These are phyloP conservation scores for Favolaschia claudopus DNA, from an alignment of 768 basidiomycete genomes.

Conservation along the genomic window DNA sequence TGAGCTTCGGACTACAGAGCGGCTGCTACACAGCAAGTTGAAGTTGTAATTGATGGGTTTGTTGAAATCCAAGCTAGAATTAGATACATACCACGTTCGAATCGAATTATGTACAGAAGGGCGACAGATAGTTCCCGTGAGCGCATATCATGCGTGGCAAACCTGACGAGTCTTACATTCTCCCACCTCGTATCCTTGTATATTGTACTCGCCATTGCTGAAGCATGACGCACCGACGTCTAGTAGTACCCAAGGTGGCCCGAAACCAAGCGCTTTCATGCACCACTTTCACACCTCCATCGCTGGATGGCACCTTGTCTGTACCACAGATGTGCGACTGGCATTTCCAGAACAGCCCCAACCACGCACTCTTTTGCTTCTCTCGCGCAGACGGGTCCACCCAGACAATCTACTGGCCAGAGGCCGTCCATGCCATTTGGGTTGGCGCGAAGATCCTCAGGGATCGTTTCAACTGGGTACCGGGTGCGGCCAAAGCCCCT, in stretches of 20 bases:
- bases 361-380: constrained; percentile 10
- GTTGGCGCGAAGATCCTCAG: constrained; percentile 10
- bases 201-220: no score
- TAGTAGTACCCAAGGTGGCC: constrained; percentile 1
- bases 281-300: background rate
- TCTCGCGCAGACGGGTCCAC: constrained; percentile 2
- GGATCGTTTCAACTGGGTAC: constrained; percentile 6
- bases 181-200: no score
- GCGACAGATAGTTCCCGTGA: no score
- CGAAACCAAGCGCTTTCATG: constrained; percentile 11
- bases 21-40: no score
- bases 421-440: constrained; percentile 7
- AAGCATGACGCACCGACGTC: constrained; percentile 21
- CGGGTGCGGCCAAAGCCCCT: background rate
- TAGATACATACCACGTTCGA: no score
- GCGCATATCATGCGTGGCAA: no score
- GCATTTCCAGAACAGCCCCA: constrained; percentile 11
- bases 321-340: constrained; percentile 13
- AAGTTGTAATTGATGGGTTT: no score
- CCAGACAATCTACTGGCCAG: constrained; percentile 11
- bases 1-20: no score
- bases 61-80: no score
- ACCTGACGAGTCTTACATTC: no score
- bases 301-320: constrained; percentile 15
- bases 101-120: no score